phyloP scores from a whole-genome alignment of 805 yeast genomes.

The Ogataea nakhonphanomensis region DNA sequence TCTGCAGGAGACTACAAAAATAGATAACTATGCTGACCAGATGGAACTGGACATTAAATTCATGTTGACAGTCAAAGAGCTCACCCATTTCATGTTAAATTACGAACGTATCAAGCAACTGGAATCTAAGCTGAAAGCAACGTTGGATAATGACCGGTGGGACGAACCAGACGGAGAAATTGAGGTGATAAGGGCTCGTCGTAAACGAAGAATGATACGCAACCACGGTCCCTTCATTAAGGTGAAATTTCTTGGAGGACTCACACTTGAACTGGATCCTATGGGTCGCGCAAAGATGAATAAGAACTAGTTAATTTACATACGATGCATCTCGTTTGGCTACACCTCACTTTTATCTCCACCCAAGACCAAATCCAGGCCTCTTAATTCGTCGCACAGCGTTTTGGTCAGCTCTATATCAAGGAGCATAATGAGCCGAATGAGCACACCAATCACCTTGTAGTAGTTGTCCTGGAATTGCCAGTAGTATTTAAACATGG shows the following conservation, averaged over 20 bases:
- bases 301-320: background rate
- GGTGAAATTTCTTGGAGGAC: constrained; percentile 37
- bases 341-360: constrained; percentile 10
- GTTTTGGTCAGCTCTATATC: constrained; percentile 25
- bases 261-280: constrained; percentile 41
- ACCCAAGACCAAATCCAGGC: constrained; percentile 10
- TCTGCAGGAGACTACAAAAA: constrained; percentile 30
- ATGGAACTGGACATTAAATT: constrained; percentile 52
- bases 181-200: constrained; percentile 8
- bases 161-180: constrained; percentile 26
- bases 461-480: constrained; percentile 15
- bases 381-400: constrained; percentile 21
- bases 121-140: constrained; percentile 29
- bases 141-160: constrained; percentile 28
- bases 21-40: constrained; percentile 45
- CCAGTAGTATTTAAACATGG: constrained; percentile 21
- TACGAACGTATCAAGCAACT: constrained; percentile 38
- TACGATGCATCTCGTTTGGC: background rate
- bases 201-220: constrained; percentile 20
- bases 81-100: constrained; percentile 36
- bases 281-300: constrained; percentile 24
- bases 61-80: constrained; percentile 47
- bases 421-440: constrained; percentile 14
- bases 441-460: constrained; percentile 12
- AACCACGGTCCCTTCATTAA: constrained; percentile 37